Evolutionary conservation across 228 moss, liverwort and hornwort genomes (phyloP), one percentile per base, ranked within the genome.

Genomic region (Sphagnum magellanicum): DNA sequence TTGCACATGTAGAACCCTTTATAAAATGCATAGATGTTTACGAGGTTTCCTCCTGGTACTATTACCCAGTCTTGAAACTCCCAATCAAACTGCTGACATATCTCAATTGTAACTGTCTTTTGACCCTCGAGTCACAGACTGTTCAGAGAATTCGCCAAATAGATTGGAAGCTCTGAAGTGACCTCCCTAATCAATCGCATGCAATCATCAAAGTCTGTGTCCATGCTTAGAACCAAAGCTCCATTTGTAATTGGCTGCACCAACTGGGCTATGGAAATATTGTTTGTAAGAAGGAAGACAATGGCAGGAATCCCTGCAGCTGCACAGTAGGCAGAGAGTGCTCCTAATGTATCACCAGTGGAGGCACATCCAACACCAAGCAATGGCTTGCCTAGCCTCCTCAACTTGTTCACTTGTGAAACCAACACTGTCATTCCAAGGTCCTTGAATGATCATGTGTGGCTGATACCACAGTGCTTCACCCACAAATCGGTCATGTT

Each of bases 371-470:
- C 98, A 16, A 98, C 98, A 57, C 98, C 98, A 51, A 93, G 70
- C 6, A 98, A 78, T 4, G 98, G 98, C 82, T 98, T 98, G 66
- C 87, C 87, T 65, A 90, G 70, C 13, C 73, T 84, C 73, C 98
- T 77, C 70, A 98, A 65, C 72, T 94, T 84, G 67, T 98, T 98
- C 4, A 98, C 98, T 75, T 98, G 98, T n/a, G 94, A 94, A 5
- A 98, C 98, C 10, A 98, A 76, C 6, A 98, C 98, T 4, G 98
- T 98, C 98, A 98, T 98, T 15, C 98, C 98, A n/a, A 98, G 85
- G 74, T 98, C 98, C 76, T 98, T 98, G 70, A 98, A 98, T 5
- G 98, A 98, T 4, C 98, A 94, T 4, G 98, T 98, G 76, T 98
- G 98, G 78, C 98, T 98, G 77, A 98, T 98, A 2, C 98, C 98